These are phyloP conservation scores for Hymenoscyphus fructigenus DNA, from an alignment of 2,329 filamentous ascomycete genomes.

Conservation along the genomic window DNA sequence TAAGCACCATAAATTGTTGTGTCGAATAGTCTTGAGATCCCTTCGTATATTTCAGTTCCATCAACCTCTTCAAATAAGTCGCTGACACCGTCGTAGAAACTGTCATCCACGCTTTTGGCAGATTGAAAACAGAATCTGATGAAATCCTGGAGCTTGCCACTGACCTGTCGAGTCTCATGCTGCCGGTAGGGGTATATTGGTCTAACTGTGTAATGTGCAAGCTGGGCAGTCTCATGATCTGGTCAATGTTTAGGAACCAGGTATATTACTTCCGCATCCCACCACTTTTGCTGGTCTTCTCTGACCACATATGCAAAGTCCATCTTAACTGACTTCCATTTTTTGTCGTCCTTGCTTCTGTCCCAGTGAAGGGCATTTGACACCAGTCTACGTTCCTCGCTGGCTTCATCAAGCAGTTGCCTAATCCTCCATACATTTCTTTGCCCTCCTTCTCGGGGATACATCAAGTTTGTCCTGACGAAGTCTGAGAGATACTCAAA, in stretches of 20 bases:
- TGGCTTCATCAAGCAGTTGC: background rate
- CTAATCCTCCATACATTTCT: too few relatives aligned
- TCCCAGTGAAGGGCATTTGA: background rate
- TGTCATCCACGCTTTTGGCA: background rate
- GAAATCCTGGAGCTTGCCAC: background rate
- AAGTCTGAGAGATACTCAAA: too few relatives aligned
- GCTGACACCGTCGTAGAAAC: background rate
- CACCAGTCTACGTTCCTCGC: background rate
- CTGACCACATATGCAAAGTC: background rate
- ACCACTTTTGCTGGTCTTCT: background rate
- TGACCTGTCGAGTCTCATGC: background rate
- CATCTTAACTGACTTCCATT: background rate
- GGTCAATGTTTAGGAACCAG: background rate
- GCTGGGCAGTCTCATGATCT: background rate
- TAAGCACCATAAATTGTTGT: background rate
- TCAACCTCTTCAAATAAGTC: background rate
- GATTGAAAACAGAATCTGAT: background rate
- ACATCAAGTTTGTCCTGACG: background rate
- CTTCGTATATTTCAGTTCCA: background rate
- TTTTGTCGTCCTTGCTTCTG: background rate
- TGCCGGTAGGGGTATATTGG: background rate
- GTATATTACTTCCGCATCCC: background rate
- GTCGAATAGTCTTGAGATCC: background rate
- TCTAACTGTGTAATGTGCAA: background rate
- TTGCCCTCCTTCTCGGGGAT: too few relatives aligned